phyloP scores from a whole-genome alignment of 169 alveolate genomes.

The Plasmodium billcollinsi region DNA sequence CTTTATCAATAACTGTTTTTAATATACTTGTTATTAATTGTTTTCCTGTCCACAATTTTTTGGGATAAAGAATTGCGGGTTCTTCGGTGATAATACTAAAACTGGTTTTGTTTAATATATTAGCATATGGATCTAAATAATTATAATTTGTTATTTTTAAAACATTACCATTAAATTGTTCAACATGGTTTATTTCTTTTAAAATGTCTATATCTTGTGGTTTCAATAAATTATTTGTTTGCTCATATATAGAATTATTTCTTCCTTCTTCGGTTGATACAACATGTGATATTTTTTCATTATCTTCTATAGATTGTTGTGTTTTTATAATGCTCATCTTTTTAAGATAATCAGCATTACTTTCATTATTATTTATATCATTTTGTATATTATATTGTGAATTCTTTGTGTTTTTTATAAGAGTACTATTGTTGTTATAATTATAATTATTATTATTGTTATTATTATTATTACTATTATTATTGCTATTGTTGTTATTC shows the following conservation, averaged over 20 bases:
- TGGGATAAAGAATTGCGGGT: slow-evolving; percentile 96
- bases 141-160: slow-evolving; percentile 25
- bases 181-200: too few species aligned
- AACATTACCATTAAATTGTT: slow-evolving; percentile 4
- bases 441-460: background rate
- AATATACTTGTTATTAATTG: slow-evolving; percentile 89
- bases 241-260: background rate
- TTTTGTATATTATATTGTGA: background rate
- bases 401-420: background rate
- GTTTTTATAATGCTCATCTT: background rate
- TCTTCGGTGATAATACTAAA: slow-evolving; percentile 83
- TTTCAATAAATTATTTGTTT: too few species aligned
- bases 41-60: slow-evolving; percentile 97
- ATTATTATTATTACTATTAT: background rate
- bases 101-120: slow-evolving; percentile 8
- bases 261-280: too few species aligned
- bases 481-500: background rate
- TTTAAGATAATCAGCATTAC: too few species aligned
- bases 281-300: background rate
- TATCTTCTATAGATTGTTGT: background rate
- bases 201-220: too few species aligned
- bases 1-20: slow-evolving; percentile 86
- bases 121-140: slow-evolving; percentile 60
- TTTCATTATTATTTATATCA: background rate
- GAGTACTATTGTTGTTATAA: background rate